phyloP scores from a whole-genome alignment of 2,329 filamentous ascomycete species.

The Pseudofabraea citricarpa region DNA sequence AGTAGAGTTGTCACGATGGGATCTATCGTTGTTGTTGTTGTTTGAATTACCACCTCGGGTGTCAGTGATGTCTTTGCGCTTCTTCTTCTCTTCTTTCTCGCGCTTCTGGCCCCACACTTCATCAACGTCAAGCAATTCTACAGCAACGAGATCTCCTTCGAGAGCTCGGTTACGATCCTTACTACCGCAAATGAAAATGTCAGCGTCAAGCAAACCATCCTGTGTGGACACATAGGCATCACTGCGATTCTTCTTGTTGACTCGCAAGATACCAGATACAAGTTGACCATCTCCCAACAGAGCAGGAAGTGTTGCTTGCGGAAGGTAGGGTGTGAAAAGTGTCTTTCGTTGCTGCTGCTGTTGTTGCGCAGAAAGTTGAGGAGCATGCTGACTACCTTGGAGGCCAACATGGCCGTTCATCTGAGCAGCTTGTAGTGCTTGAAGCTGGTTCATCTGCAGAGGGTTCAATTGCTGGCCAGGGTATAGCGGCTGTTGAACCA shows the following conservation, averaged over 20 bases:
- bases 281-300: conserved; percentile 88
- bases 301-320: conserved; percentile 88
- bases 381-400: conserved; percentile 68
- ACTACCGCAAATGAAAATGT: conserved; percentile 99
- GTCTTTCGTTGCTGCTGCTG: conserved; percentile 95
- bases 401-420: conserved; percentile 71
- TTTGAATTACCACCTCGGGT: conserved; percentile 73
- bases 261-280: conserved; percentile 91
- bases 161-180: conserved; percentile 97
- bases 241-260: conserved; percentile 99
- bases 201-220: conserved; percentile 82
- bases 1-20: conserved; percentile 45
- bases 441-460: conserved; percentile 83
- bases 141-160: conserved; percentile 90
- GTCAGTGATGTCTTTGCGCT: conserved; percentile 97
- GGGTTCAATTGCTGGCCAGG: conserved; percentile 81
- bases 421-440: conserved; percentile 86
- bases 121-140: conserved; percentile 95
- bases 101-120: conserved; percentile 99
- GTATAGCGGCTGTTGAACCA: conserved; percentile 76
- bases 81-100: conserved; percentile 99
- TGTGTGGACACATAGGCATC: conserved; percentile 95
- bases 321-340: conserved; percentile 94
- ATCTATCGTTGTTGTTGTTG: conserved; percentile 63
- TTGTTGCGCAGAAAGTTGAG: conserved; percentile 61